Evolutionary conservation across 768 basidiomycete species (phyloP), one percentile per base, ranked within the genome.

Genomic region (Russula olivacea): DNA sequence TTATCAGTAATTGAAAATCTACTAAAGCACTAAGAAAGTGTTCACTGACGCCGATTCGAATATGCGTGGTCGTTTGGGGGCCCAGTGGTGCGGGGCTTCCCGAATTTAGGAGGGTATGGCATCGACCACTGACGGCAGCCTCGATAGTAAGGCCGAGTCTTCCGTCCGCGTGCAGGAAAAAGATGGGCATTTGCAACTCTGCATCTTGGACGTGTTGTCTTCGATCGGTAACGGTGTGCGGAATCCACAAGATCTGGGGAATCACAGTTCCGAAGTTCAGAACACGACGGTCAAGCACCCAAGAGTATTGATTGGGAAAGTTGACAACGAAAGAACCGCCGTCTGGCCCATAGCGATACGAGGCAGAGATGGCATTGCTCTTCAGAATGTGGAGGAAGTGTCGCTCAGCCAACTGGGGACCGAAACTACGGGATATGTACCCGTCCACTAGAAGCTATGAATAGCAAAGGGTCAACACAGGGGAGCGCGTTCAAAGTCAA

Each of bases 121-220:
- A 63, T 11, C 51, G 61, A 19, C 61, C 61, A 12, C 15, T 0
- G 7, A 51, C 36, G 7, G 64, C 25, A 0, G 40, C 61, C 17
- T 57, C 61, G 10, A 65, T 43, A 17, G 64, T n/a, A 40, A 63
- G 30, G 1, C 64, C 64, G 2, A 63, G 54, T 25, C 10, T 28
- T 23, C 64, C 64, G 17, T 63, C 23, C 3, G 3, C 0, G 25
- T 43, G 23, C 21, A 45, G n/a, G 36, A 65, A 63, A 11, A 63
- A 63, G 25, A 65, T 65, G 23, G 64, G 64, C 14, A 48, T 30
- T 17, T 63, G 64, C 17, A 65, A 21, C 17, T n/a, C 43, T 3
- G 61, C 64, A n/a, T 63, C 50, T 10, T 21, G 21, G 21, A 63
- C 64, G 28, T 65, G 45, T 2, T 58, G 50, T 21, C 21, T 58